Percentiles rank a stretch among this genome's conserved stretches.
Evolutionary conservation across 805 yeast genomes (phyloP).

Genomic region (Kodamaea kaohsiungensis): DNA sequence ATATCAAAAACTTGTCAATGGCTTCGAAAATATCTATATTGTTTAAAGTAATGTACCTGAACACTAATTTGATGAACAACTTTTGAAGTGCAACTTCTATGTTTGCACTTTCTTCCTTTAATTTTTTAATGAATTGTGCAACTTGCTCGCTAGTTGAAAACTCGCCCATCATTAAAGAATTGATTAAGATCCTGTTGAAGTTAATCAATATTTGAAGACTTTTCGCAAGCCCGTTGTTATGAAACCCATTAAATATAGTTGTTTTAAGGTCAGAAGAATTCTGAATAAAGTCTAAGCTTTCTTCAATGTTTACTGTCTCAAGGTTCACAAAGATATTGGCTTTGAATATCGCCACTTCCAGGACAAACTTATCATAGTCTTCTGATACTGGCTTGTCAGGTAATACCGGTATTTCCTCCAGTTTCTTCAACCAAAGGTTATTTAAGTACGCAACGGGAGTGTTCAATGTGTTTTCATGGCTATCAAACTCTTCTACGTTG

Average conservation of each 20-base stretch:
- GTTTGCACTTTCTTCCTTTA: slow-evolving; percentile 19
- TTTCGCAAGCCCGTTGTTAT: slow-evolving; percentile 17
- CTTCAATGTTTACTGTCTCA: neutral
- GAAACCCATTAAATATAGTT: slow-evolving; percentile 16
- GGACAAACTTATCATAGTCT: slow-evolving; percentile 14
- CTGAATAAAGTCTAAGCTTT: neutral
- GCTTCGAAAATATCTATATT: slow-evolving; percentile 9
- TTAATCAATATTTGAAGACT: slow-evolving; percentile 22
- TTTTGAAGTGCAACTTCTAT: slow-evolving; percentile 18
- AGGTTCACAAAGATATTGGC: slow-evolving; percentile 1
- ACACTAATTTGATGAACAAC: slow-evolving; percentile 22
- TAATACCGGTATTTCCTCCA: slow-evolving; percentile 21
- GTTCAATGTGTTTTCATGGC: neutral
- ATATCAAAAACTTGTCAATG: slow-evolving; percentile 25
- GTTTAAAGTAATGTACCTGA: slow-evolving; percentile 8
- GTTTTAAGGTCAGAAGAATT: neutral
- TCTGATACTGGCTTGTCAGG: slow-evolving; percentile 10
- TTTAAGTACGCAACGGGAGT: slow-evolving; percentile 23
- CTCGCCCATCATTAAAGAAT: slow-evolving; percentile 15
- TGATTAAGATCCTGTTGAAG: slow-evolving; percentile 22
- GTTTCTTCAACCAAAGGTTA: slow-evolving; percentile 23
- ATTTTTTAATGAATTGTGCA: neutral
- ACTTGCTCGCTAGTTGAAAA: slow-evolving; percentile 3
- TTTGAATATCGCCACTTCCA: slow-evolving; percentile 18
- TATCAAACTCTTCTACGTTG: slow-evolving; percentile 13